phyloP scores from a whole-genome alignment of 2,329 filamentous ascomycete species.

The Cordyceps cateniannulata region DNA sequence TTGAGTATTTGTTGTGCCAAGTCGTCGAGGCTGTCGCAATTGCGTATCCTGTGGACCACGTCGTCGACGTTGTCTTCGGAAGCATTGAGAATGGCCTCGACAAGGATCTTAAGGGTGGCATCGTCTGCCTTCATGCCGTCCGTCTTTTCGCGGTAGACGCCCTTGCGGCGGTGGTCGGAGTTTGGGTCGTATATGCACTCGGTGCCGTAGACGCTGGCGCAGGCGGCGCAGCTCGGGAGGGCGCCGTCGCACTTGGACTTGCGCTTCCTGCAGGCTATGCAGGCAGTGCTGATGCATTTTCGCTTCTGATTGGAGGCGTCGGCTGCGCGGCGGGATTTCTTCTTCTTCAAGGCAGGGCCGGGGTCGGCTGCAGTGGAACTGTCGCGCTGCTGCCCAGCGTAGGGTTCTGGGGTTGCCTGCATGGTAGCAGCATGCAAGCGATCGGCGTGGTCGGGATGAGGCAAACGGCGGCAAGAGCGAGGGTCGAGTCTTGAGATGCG shows the following conservation, averaged over 20 bases:
- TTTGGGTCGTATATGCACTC: constrained; percentile 93
- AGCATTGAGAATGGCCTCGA: constrained; percentile 88
- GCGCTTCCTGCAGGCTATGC: constrained; percentile 69
- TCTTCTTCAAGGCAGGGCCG: constrained; percentile 28
- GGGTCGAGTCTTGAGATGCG: neutral
- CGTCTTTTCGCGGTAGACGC: constrained; percentile 90
- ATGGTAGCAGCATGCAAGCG: constrained; percentile 9
- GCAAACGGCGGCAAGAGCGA: neutral
- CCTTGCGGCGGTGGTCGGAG: constrained; percentile 91
- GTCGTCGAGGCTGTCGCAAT: constrained; percentile 63
- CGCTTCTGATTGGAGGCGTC: constrained; percentile 55
- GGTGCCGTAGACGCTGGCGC: constrained; percentile 84
- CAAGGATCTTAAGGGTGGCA: constrained; percentile 83
- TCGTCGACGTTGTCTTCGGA: constrained; percentile 77
- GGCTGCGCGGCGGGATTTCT: constrained; percentile 44
- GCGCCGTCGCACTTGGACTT: constrained; percentile 92
- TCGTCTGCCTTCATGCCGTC: constrained; percentile 82
- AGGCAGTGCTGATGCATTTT: constrained; percentile 77
- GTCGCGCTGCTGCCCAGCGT: neutral
- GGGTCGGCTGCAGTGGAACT: neutral
- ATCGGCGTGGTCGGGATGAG: neutral
- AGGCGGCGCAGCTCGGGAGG: constrained; percentile 88
- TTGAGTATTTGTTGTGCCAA: constrained; percentile 49
- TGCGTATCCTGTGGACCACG: constrained; percentile 80
- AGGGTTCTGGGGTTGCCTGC: neutral